Percentiles rank a stretch among this genome's conserved stretches.
Evolutionary conservation across 345 rosid species (phyloP).

Genomic region (Boechera stricta): DNA sequence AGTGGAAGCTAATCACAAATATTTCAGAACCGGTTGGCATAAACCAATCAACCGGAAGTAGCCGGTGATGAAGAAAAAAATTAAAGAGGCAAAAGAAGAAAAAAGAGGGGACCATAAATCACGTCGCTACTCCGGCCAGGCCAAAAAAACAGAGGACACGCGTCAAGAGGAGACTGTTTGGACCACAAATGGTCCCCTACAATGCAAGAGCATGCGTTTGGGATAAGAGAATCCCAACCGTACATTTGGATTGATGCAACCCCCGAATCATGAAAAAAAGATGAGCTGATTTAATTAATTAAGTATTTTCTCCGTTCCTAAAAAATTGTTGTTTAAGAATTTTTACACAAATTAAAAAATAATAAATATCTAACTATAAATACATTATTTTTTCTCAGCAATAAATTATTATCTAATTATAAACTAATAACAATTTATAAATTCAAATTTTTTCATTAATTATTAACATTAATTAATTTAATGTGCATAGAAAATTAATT

Average conservation of each 20-base stretch:
- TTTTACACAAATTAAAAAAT: too few species aligned
- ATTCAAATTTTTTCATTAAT: too few species aligned
- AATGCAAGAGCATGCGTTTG: constrained; percentile 53
- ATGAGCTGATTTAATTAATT: neutral
- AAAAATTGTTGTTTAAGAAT: too few species aligned
- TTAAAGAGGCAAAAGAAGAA: neutral
- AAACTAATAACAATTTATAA: too few species aligned
- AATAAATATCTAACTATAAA: too few species aligned
- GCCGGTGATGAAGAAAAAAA: constrained; percentile 26
- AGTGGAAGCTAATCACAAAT: neutral
- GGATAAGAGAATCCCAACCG: constrained; percentile 48
- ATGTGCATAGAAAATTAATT: too few species aligned
- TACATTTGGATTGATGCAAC: constrained; percentile 57
- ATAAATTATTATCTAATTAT: too few species aligned
- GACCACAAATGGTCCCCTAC: constrained; percentile 66
- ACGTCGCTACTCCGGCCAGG: constrained; percentile 60
- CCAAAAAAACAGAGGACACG: constrained; percentile 51
- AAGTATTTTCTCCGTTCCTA: too few species aligned
- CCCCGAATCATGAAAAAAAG: constrained; percentile 9
- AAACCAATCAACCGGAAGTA: constrained; percentile 31
- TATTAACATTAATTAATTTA: too few species aligned
- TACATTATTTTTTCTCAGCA: too few species aligned
- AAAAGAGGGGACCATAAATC: constrained; percentile 52
- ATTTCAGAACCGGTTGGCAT: constrained; percentile 1
- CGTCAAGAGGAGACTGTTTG: constrained; percentile 44